phyloP scores from a whole-genome alignment of 176 grass and related monocot species.

The Bothriochloa decipiens region DNA sequence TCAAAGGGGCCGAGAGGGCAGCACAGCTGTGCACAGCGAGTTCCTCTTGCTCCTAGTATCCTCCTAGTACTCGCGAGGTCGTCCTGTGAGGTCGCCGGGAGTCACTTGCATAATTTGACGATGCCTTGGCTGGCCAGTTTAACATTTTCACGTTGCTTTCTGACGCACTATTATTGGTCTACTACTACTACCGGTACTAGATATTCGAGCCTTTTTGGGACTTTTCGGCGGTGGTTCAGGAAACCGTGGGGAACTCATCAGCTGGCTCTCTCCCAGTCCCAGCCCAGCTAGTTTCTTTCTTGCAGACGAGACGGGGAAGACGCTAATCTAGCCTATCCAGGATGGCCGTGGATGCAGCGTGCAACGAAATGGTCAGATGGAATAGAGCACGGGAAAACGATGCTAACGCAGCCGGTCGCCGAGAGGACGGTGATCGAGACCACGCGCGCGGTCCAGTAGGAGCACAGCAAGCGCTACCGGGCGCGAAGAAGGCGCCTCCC shows the following conservation, averaged over 20 bases:
- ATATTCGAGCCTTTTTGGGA: neutral
- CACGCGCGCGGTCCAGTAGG: no score
- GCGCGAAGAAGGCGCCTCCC: neutral
- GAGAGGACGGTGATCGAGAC: neutral
- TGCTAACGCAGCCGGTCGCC: neutral
- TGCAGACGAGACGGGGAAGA: neutral
- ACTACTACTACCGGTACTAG: no score
- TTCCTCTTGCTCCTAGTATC: no score
- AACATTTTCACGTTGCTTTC: neutral
- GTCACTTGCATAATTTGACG: conserved; percentile 1
- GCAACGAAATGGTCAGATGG: neutral
- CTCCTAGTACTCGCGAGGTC: no score
- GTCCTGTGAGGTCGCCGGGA: no score
- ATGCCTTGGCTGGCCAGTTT: neutral
- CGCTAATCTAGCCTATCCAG: neutral
- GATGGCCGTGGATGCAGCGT: neutral
- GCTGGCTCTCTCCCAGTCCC: neutral
- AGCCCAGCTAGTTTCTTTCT: neutral
- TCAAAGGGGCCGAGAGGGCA: no score
- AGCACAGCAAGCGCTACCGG: neutral
- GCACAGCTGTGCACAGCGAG: neutral
- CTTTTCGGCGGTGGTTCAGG: no score
- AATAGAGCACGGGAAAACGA: neutral
- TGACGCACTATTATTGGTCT: no score
- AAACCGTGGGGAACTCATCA: neutral